Evolutionary conservation across 148 eudicot genomes (phyloP), one percentile per base, ranked within the genome.

Genomic region (Oxyria digyna): DNA sequence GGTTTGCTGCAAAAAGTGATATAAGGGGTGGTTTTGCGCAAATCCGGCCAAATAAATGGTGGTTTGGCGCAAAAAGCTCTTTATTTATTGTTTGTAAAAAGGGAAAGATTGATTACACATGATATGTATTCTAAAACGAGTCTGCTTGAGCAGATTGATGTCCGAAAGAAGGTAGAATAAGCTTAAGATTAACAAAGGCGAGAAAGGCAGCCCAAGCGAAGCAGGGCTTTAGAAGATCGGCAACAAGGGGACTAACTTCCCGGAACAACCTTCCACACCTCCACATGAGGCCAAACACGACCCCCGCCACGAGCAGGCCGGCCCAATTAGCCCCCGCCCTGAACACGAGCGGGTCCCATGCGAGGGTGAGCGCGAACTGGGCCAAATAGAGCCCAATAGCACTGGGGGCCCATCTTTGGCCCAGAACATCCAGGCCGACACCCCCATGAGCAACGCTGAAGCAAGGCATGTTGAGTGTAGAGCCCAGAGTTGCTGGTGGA

Each of bases 371-470:
- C 64, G 72, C 96, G 9, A 93, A 69, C 46, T 89, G 91, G 27
- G 74, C 79, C 76, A 79, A 17, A 49, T 80, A 87, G 26, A 89
- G 35, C 0, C 74, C 71, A 63, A 82, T 17, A 0, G 76, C 80
- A 1, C 8, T 55, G 10, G 91, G 91, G 71, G 63, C 67, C 42
- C 98, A 4, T 91, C 96, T 6, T 87, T 87, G 17, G 90, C 95
- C 98, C 98, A 93, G 1, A 89, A 87, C 0, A 93, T 82, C 96
- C 96, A 93, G 0, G 85, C 91, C 8, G 88, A 83, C 1, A 87
- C 80, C 74, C 96, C 92, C 91, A 88, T 80, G 0, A 93, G 69
- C 0, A 73, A 26, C 0, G 88, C 72, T 10, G 81, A 79, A 6
- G 74, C 85, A 62, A 93, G 50, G 32, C 83, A 83, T 12, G 87